phyloP scores from a whole-genome alignment of 2,329 filamentous ascomycete genomes.

The Xylaria sp. region DNA sequence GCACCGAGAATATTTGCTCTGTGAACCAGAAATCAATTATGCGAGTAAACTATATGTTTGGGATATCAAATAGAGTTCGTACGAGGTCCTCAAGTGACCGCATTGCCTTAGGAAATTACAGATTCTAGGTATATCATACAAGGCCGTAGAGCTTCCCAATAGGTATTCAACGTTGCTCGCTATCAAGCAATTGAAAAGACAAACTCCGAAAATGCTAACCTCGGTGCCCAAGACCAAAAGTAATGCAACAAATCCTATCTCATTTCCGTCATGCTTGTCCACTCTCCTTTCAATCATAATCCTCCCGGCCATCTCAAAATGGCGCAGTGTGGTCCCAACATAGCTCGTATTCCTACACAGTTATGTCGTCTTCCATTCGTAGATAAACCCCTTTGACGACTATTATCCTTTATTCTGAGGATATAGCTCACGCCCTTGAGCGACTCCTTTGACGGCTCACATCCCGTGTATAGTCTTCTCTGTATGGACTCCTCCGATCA shows the following conservation, averaged over 20 bases:
- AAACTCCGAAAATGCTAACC: conserved; percentile 20
- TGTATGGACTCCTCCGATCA: conserved; percentile 45
- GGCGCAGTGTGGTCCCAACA: neutral
- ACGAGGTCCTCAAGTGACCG: neutral
- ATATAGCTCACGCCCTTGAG: conserved; percentile 45
- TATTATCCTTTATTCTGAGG: neutral
- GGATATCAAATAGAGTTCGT: neutral
- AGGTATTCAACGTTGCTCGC: neutral
- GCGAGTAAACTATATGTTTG: neutral
- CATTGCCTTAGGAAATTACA: neutral
- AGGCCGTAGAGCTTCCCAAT: neutral
- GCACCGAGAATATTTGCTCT: neutral
- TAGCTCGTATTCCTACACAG: conserved; percentile 13
- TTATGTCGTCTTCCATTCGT: conserved; percentile 7
- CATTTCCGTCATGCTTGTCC: neutral
- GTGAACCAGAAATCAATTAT: neutral
- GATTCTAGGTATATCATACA: conserved; percentile 1
- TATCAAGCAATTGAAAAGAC: neutral
- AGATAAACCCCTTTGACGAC: neutral
- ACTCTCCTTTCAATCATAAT: neutral
- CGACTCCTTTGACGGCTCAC: conserved; percentile 50
- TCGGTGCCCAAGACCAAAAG: conserved; percentile 13
- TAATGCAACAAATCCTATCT: conserved; percentile 1
- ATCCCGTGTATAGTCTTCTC: conserved; percentile 50
- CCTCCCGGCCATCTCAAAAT: neutral